Evolutionary conservation across 768 basidiomycete genomes (phyloP), one percentile per base, ranked within the genome.

Genomic region (Amanita thiersii): DNA sequence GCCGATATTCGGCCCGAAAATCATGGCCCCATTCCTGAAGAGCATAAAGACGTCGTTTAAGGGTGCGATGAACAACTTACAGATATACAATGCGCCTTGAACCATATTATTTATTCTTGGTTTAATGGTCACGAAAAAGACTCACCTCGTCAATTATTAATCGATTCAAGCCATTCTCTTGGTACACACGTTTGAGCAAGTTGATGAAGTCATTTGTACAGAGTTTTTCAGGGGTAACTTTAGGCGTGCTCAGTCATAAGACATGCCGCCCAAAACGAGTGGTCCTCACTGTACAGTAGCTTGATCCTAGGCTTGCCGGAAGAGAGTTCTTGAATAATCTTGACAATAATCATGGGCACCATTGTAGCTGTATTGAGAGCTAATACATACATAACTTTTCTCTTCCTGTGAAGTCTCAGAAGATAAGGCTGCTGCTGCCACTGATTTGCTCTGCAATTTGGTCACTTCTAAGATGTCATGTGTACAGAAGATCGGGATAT

Each of bases 11-110:
- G 23, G 57, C 67, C 18, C 88, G 76, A 54, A 88, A 88, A 50
- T 86, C 79, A 36, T 87, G 85, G 0, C 85, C 86, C 87, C 86
- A 89, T 67, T 88, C 86, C 81, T 86, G 47, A 11, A 32, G 20
- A 39, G 24, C 15, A 4, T n/a, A 23, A 20, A 7, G 17, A 25
- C 10, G 21, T 20, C 33, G 20, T 15, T 17, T 25, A 10, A 15
- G 10, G 8, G 2, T n/a, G 38, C 6, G 12, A 26, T 10, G 25
- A 19, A 38, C 35, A 28, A 47, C 69, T 50, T 47, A 84, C 85
- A 14, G 86, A 87, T 48, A 89, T 86, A 49, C 87, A 87, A 56
- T 89, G 86, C 1, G 86, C 87, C 83, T 85, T 19, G 19, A 38
- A 35, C 30, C 47, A 9, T 43, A 21, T 15, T 20, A 39, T 31